Conservation (phyloP, 192 early-diverging fungal genomes). For the Phlyctochytrium arcticum region DNA sequence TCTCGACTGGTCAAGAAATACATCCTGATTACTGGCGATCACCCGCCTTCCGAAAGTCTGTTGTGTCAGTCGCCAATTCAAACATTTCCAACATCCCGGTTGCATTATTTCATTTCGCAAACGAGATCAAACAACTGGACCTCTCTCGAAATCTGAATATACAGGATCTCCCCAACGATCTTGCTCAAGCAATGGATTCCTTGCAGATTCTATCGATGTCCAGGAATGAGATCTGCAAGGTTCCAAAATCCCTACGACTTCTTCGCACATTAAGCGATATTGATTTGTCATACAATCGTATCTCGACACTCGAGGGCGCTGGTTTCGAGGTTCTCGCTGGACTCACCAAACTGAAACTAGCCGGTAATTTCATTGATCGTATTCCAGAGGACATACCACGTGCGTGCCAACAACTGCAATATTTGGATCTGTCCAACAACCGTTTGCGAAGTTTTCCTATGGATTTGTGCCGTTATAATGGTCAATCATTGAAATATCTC, state of each 20-base stretch:
- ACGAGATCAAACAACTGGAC: constrained; percentile 72
- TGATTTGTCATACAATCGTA: constrained; percentile 74
- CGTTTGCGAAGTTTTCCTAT: constrained; percentile 64
- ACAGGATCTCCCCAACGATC: constrained; percentile 74
- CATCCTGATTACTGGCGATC: constrained; percentile 21
- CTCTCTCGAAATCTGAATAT: constrained; percentile 77
- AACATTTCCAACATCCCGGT: constrained; percentile 79
- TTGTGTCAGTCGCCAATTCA: constrained; percentile 64
- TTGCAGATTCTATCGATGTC: constrained; percentile 66
- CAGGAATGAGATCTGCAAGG: constrained; percentile 62
- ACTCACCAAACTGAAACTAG: constrained; percentile 59
- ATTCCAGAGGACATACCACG: constrained; percentile 63
- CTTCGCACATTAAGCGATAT: constrained; percentile 64
- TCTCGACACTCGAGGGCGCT: constrained; percentile 60
- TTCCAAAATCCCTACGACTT: constrained; percentile 65
- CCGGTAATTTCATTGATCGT: constrained; percentile 68
- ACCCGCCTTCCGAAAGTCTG: constrained; percentile 3
- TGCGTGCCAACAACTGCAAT: constrained; percentile 51
- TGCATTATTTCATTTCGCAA: constrained; percentile 67
- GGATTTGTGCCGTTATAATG: constrained; percentile 49
- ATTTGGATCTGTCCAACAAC: constrained; percentile 78
- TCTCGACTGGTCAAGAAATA: constrained; percentile 22
- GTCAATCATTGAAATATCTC: constrained; percentile 54
- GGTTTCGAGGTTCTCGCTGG: constrained; percentile 58
- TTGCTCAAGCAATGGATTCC: constrained; percentile 69